A percentile compares a stretch with the other conserved stretches of the same genome.
phyloP scores from a whole-genome alignment of 2,329 filamentous ascomycete species.

The Penicillium sp. region DNA sequence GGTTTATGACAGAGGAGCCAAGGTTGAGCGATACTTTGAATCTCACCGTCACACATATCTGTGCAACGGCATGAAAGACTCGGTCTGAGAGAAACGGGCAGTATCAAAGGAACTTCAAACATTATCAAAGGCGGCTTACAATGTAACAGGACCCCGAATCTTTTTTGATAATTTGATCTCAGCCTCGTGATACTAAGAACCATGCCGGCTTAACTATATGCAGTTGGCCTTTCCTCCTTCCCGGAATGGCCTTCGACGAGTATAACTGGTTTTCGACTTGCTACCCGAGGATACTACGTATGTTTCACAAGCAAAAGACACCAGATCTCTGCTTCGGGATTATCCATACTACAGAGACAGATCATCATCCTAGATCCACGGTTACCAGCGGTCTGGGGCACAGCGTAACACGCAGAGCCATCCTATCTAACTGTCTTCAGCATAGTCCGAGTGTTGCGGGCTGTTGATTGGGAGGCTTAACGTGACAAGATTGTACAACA shows the following conservation, averaged over 20 bases:
- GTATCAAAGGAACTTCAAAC: not conserved
- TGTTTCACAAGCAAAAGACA: slow-evolving; percentile 4
- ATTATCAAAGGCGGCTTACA: slow-evolving; percentile 2
- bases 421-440: not conserved
- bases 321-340: slow-evolving; percentile 2
- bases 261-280: not conserved
- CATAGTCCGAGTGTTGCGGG: not conserved
- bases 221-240: not conserved
- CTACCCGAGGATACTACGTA: not conserved
- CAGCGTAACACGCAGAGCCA: slow-evolving; percentile 12
- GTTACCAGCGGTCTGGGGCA: slow-evolving; percentile 17
- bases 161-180: not conserved
- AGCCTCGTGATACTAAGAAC: slow-evolving; percentile 16
- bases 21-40: slow-evolving; percentile 12
- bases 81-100: slow-evolving; percentile 15
- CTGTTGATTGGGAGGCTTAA: slow-evolving; percentile 7
- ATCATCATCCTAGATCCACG: slow-evolving; percentile 10
- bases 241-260: not conserved
- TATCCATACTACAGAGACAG: not conserved
- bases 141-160: not conserved
- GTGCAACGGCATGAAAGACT: slow-evolving; percentile 24
- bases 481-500: slow-evolving; percentile 15
- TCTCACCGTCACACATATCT: slow-evolving; percentile 30
- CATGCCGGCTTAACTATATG: not conserved
- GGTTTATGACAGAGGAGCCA: not conserved